A percentile compares a stretch with the other conserved stretches of the same genome.
These are phyloP conservation scores for Porodaedalea pini DNA, from an alignment of 1,284 basidiomycete species.

Conservation along the genomic window DNA sequence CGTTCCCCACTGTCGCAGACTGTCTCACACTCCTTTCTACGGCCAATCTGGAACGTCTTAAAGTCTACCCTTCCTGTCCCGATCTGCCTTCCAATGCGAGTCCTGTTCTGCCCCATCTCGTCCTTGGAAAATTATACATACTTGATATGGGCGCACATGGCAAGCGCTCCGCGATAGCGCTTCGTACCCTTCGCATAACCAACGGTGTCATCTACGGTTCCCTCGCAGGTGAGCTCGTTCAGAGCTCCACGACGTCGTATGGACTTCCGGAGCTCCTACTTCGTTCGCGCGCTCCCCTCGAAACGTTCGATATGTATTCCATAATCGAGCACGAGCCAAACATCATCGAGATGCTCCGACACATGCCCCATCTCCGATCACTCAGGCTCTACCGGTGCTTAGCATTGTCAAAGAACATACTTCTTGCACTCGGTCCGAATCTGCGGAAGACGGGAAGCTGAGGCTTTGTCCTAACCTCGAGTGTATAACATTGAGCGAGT, in stretches of 20 bases:
- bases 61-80: background rate
- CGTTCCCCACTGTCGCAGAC: too few relatives aligned
- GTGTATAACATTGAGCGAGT: too few relatives aligned
- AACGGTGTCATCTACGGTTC: background rate
- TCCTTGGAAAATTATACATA: background rate
- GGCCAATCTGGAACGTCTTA: too few relatives aligned
- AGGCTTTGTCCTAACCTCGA: too few relatives aligned
- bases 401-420: too few relatives aligned
- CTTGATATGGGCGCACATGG: constrained; percentile 12
- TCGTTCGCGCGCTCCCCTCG: background rate
- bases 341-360: too few relatives aligned
- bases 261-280: background rate
- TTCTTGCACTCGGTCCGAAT: too few relatives aligned
- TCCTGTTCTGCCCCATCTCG: background rate
- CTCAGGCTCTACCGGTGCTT: too few relatives aligned
- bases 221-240: background rate
- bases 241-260: background rate
- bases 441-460: too few relatives aligned
- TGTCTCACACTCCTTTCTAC: too few relatives aligned
- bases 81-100: background rate
- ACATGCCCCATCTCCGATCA: too few relatives aligned
- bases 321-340: too few relatives aligned
- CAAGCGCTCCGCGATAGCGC: background rate
- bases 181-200: background rate
- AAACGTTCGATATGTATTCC: background rate